Base-by-base conservation (phyloP, 1,284 basidiomycete genomes). In the Pholiota adiposa region DNA sequence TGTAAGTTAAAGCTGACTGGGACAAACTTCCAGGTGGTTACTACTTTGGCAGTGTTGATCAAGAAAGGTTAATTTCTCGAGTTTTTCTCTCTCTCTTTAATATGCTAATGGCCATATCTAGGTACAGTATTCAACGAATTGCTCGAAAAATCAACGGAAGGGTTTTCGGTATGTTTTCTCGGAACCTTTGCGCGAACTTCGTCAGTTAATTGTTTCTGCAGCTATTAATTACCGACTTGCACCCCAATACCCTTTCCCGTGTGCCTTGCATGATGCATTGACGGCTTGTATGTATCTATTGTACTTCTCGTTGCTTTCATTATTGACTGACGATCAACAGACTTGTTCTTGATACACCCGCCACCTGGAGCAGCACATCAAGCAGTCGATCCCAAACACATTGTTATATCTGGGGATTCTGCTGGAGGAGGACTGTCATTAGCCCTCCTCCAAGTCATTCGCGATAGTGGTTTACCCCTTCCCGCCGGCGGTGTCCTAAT, bases 211-310 rank as follows among this genome's bases (percentile, higher is more conserved):
- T 29, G 36, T 55, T 23, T 57, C 19, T 51, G 31, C 46, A 88
- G 94, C 94, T 40, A 85, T 97, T 63, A 94, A 95, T 69, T 97
- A 97, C 72, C 85, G 95, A 41, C 85, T 96, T 41, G 88, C 96
- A 11, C 96, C 96, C 0, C 95, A 97, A 75, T 97, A 96, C 66
- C 97, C 97, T 0, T 99, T 98, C 75, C 97, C 97, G 0, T 98
- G 97, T 67, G 94, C 92, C 0, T 77, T 98, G 14, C 94, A 97
- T 70, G 96, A 97, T 73, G 79, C 88, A 50, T 70, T 97, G 9
- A 92, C 95, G 1, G 89, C 94, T 4, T 98, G 91, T 46, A 27
- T 11, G 44, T 89, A 68, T 62, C 83, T 72, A 11, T 33, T 18
- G 36, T 33, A 11, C 25, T 25, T 29, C 50, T 21, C 16, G 11